phyloP scores from a whole-genome alignment of 2,329 filamentous ascomycete species.

The Huntiella decipiens region DNA sequence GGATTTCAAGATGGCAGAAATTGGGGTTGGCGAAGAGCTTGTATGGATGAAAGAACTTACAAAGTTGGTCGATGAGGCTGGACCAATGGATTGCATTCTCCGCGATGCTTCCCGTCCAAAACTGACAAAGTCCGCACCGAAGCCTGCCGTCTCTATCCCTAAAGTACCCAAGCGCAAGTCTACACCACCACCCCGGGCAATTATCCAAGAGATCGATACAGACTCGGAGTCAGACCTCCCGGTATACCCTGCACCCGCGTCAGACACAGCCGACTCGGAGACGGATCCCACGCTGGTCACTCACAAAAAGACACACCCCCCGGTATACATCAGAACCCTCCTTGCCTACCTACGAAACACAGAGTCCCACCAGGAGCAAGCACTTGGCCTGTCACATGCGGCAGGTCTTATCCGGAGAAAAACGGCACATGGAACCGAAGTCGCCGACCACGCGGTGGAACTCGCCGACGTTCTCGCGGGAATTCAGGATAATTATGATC shows the following conservation, averaged over 20 bases:
- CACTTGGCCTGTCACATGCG: conserved; percentile 58
- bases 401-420: conserved; percentile 73
- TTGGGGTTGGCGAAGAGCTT: conserved; percentile 46
- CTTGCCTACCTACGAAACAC: conserved; percentile 60
- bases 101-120: conserved; percentile 9
- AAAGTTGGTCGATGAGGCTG: conserved; percentile 41
- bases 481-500: conserved; percentile 68
- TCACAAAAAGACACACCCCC: conserved; percentile 62
- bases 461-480: conserved; percentile 59
- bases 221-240: conserved; percentile 48
- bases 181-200: conserved; percentile 19
- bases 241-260: conserved; percentile 70
- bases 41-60: conserved; percentile 54
- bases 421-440: conserved; percentile 69
- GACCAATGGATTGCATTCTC: conserved; percentile 33
- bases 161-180: conserved; percentile 15
- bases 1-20: conserved; percentile 70
- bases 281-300: conserved; percentile 79
- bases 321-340: conserved; percentile 80
- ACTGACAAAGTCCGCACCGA: conserved; percentile 11
- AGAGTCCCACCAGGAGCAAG: conserved; percentile 70
- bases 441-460: conserved; percentile 66
- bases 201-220: conserved; percentile 48
- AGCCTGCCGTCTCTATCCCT: conserved; percentile 2
- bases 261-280: conserved; percentile 77